These are phyloP conservation scores for Tricholoma furcatifolium DNA, from an alignment of 768 basidiomycete species.

Conservation along the genomic window DNA sequence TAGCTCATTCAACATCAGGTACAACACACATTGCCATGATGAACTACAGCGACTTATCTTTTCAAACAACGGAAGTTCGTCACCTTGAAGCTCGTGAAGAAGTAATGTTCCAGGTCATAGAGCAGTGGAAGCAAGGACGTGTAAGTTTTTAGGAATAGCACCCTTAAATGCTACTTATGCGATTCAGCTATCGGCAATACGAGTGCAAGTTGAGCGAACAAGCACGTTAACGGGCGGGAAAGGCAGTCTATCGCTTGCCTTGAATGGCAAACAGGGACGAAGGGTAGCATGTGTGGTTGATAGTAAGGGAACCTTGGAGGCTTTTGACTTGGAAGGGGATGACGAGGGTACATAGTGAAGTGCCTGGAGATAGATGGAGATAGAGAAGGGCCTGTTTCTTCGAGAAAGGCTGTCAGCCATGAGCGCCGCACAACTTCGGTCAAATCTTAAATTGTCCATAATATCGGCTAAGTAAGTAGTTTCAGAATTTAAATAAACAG, in stretches of 20 bases:
- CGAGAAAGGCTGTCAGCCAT: conserved; percentile 45
- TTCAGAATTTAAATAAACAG: conserved; percentile 29
- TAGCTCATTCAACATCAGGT: conserved; percentile 45
- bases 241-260: conserved; percentile 57
- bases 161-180: conserved; percentile 27
- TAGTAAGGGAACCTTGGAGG: conserved; percentile 62
- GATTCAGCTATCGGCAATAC: conserved; percentile 48
- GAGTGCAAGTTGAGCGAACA: conserved; percentile 54
- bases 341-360: conserved; percentile 45
- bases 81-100: conserved; percentile 57
- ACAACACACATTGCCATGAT: conserved; percentile 61
- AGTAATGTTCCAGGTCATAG: conserved; percentile 57
- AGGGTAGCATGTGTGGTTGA: conserved; percentile 77
- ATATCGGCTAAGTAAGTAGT: conserved; percentile 48
- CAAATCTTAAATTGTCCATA: conserved; percentile 51
- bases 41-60: conserved; percentile 59
- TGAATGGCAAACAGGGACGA: conserved; percentile 75
- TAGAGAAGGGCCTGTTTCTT: conserved; percentile 35
- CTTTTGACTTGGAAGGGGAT: conserved; percentile 76
- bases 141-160: conserved; percentile 41
- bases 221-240: conserved; percentile 54
- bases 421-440: conserved; percentile 46
- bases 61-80: conserved; percentile 48
- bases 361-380: conserved; percentile 30
- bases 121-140: conserved; percentile 60